phyloP scores from a whole-genome alignment of 306 rosid genomes.

The Lablab purpureus region DNA sequence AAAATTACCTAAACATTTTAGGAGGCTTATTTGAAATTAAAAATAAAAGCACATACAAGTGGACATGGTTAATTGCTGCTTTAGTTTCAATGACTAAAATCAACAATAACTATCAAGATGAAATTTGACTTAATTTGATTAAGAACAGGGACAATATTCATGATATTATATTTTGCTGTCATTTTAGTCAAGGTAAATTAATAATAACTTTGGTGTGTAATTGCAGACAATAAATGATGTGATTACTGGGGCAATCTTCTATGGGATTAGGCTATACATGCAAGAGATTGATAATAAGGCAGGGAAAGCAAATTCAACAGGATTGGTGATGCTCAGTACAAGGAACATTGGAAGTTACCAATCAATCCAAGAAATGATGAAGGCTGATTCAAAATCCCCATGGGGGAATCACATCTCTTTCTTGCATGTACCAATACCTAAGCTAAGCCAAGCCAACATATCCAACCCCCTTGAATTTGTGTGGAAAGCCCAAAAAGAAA shows the following conservation, averaged over 20 bases:
- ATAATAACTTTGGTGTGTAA: not conserved
- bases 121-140: not conserved
- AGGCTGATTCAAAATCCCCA: constrained; percentile 42
- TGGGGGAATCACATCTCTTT: constrained; percentile 63
- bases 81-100: too few species aligned
- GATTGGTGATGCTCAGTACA: constrained; percentile 64
- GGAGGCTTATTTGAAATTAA: not conserved
- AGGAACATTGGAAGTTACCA: constrained; percentile 54
- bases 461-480: constrained; percentile 61
- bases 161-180: not conserved
- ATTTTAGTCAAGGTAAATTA: not conserved
- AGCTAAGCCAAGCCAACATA: constrained; percentile 36
- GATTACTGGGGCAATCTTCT: constrained; percentile 49
- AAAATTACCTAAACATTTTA: too few species aligned
- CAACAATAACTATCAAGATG: not conserved
- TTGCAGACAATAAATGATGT: constrained; percentile 63
- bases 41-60: too few species aligned
- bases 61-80: too few species aligned
- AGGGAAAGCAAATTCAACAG: constrained; percentile 49
- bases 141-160: not conserved
- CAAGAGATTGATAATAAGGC: constrained; percentile 42
- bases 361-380: constrained; percentile 57
- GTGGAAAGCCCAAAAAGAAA: constrained; percentile 47
- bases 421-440: constrained; percentile 54
- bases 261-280: constrained; percentile 61